These are phyloP conservation scores for Euphorbia pulcherrima DNA, from an alignment of 345 rosid genomes.

Conservation along the genomic window DNA sequence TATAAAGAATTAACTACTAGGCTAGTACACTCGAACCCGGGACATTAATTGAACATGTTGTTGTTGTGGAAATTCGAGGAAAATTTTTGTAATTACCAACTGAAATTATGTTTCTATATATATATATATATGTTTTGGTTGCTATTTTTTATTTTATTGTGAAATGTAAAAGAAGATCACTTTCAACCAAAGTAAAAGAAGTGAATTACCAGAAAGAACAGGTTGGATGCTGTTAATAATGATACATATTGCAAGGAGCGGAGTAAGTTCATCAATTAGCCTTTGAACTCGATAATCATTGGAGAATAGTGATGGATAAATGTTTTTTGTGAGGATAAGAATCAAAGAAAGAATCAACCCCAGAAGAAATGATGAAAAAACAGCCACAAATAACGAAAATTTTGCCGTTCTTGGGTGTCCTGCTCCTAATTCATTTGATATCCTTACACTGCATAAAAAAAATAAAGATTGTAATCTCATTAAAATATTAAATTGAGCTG, in stretches of 20 bases:
- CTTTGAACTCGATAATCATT: conserved; percentile 40
- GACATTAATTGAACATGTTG: too few species aligned
- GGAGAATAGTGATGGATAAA: conserved; percentile 65
- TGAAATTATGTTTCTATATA: too few species aligned
- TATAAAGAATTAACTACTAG: too few species aligned
- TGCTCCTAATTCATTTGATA: conserved; percentile 81
- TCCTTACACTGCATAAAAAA: conserved; percentile 70
- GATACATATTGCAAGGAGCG: conserved; percentile 61
- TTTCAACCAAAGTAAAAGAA: not conserved
- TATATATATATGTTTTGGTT: too few species aligned
- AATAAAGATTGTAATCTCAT: too few species aligned
- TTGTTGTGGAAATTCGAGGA: too few species aligned
- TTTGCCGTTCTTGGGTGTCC: conserved; percentile 59
- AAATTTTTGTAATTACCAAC: too few species aligned
- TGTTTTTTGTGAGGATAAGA: conserved; percentile 36
- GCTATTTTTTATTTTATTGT: too few species aligned
- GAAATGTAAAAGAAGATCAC: too few species aligned
- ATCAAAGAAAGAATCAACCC: conserved; percentile 46
- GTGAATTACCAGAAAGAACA: conserved; percentile 69
- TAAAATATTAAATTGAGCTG: too few species aligned
- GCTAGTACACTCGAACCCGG: too few species aligned
- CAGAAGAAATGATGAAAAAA: conserved; percentile 42
- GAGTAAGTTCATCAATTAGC: conserved; percentile 62
- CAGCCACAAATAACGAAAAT: conserved; percentile 55
- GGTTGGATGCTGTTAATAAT: conserved; percentile 73